phyloP scores from a whole-genome alignment of 2,329 filamentous ascomycete species.

The Alternaria sp. region DNA sequence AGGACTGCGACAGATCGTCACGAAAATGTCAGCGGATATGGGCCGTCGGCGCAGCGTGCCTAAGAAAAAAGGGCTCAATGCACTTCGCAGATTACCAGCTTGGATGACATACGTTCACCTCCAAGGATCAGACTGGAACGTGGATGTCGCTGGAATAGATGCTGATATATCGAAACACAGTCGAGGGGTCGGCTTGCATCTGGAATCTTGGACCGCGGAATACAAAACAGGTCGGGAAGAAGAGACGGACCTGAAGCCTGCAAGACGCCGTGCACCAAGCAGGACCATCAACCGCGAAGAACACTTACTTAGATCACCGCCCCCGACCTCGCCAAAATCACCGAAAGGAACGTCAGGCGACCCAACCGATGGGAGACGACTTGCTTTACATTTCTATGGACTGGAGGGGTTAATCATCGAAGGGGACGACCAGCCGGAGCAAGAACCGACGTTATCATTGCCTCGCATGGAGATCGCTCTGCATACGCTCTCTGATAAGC shows the following conservation, averaged over 20 bases:
- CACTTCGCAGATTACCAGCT: conserved; percentile 78
- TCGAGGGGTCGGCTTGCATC: conserved; percentile 82
- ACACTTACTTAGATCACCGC: conserved; percentile 63
- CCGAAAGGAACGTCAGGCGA: conserved; percentile 58
- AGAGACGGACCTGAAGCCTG: conserved; percentile 63
- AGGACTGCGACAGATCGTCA: conserved; percentile 88
- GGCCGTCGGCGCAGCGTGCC: conserved; percentile 43
- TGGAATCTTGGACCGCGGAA: conserved; percentile 87
- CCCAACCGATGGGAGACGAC: conserved; percentile 76
- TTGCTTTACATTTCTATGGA: conserved; percentile 81
- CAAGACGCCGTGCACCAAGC: conserved; percentile 77
- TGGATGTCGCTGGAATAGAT: conserved; percentile 91
- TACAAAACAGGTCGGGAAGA: conserved; percentile 85
- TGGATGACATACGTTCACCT: conserved; percentile 88
- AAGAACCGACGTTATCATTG: conserved; percentile 84
- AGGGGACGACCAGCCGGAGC: conserved; percentile 81
- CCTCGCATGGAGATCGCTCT: conserved; percentile 88
- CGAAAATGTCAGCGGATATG: conserved; percentile 71
- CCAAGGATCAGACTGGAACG: conserved; percentile 86
- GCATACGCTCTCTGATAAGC: conserved; percentile 82
- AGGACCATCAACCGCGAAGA: conserved; percentile 67
- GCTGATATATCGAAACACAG: conserved; percentile 81
- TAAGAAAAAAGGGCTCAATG: conserved; percentile 60
- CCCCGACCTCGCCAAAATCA: conserved; percentile 58
- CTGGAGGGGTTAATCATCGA: conserved; percentile 93